Evolutionary conservation across 2,329 filamentous ascomycete genomes (phyloP).

Genomic region (Fusarium sp.): DNA sequence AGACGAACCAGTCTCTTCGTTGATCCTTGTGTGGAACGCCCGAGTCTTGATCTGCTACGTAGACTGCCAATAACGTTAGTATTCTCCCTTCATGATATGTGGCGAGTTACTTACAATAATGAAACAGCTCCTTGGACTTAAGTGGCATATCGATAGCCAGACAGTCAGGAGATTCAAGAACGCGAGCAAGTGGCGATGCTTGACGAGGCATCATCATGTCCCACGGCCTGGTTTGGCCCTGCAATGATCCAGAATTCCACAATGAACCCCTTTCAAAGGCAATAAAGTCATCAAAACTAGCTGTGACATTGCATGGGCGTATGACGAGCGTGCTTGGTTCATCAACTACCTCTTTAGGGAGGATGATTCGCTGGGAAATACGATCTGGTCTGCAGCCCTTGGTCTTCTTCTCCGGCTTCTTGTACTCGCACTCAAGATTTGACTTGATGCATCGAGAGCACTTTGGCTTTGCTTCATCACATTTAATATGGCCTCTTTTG

Average conservation of each 20-base stretch:
- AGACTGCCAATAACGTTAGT: not conserved
- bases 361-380: not conserved
- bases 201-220: not conserved
- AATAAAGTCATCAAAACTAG: not conserved
- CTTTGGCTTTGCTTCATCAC: not conserved
- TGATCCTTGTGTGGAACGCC: not conserved
- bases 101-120: not conserved
- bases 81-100: not conserved
- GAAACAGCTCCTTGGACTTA: conserved; percentile 1
- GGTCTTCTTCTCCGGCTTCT: not conserved
- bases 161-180: not conserved
- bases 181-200: not conserved
- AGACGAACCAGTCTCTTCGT: not conserved
- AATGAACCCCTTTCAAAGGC: not conserved
- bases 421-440: not conserved
- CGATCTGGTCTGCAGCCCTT: not conserved
- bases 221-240: not conserved
- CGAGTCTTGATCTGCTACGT: not conserved
- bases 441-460: not conserved
- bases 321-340: not conserved
- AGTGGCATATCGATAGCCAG: conserved; percentile 3
- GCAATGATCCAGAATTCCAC: too few species aligned
- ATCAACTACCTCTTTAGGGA: not conserved
- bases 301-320: not conserved
- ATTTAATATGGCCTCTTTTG: not conserved